Conservation (phyloP, 2,329 filamentous ascomycete species). For the Setomelanomma holmii region DNA sequence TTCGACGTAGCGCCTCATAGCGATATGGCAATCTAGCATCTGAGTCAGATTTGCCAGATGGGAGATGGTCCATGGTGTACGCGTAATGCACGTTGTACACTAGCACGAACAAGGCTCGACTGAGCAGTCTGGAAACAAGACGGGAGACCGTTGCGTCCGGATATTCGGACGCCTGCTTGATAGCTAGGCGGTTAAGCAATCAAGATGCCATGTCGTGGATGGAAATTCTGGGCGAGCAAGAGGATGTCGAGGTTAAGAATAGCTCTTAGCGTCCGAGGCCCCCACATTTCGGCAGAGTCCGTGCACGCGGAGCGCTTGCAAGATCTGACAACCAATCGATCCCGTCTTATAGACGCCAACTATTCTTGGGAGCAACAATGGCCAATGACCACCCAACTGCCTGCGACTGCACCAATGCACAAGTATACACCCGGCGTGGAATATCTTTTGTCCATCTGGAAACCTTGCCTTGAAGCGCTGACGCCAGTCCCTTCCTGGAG, state of each 20-base stretch:
- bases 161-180: not conserved
- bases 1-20: not conserved
- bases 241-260: constrained; percentile 19
- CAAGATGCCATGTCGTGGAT: constrained; percentile 1
- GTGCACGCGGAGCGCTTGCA: constrained; percentile 23
- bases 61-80: not conserved
- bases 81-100: not conserved
- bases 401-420: constrained; percentile 1
- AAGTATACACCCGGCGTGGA: constrained; percentile 27
- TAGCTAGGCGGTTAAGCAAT: constrained; percentile 15
- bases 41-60: not conserved
- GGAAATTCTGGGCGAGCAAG: constrained; percentile 5
- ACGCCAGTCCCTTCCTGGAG: constrained; percentile 26
- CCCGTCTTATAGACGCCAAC: constrained; percentile 25
- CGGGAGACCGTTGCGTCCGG: not conserved
- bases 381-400: constrained; percentile 30
- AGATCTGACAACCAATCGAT: constrained; percentile 25
- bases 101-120: not conserved
- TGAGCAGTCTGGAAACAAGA: constrained; percentile 4
- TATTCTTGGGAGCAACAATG: constrained; percentile 24
- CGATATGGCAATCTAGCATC: not conserved
- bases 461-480: constrained; percentile 34
- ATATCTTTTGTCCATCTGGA: constrained; percentile 27
- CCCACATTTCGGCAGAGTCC: constrained; percentile 14
- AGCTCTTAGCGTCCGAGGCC: constrained; percentile 7